Evolutionary conservation across 805 yeast genomes (phyloP).

Genomic region (Wickerhamiella azyma): DNA sequence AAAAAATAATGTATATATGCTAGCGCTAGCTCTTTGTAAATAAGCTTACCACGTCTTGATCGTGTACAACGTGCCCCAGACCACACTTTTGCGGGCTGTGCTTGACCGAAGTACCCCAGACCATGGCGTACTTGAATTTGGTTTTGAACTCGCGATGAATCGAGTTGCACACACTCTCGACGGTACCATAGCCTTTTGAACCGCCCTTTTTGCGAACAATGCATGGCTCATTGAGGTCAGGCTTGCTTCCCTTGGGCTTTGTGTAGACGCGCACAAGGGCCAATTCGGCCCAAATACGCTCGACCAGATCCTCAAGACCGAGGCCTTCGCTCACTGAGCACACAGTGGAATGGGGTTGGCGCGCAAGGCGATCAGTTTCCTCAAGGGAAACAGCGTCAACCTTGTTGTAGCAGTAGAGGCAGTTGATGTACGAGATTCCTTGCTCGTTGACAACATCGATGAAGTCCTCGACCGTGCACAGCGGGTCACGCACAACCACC

Average conservation of each 20-base stretch:
- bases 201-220: slow-evolving; percentile 68
- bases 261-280: slow-evolving; percentile 72
- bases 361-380: slow-evolving; percentile 83
- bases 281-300: slow-evolving; percentile 85
- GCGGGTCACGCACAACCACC: slow-evolving; percentile 76
- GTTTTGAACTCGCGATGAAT: slow-evolving; percentile 86
- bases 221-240: slow-evolving; percentile 78
- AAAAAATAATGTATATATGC: slow-evolving; percentile 7
- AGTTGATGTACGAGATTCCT: slow-evolving; percentile 78
- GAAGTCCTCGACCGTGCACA: slow-evolving; percentile 81
- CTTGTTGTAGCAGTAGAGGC: slow-evolving; percentile 89
- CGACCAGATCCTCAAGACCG: slow-evolving; percentile 77
- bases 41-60: slow-evolving; percentile 87
- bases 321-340: slow-evolving; percentile 83
- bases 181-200: slow-evolving; percentile 51
- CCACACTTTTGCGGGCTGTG: slow-evolving; percentile 98
- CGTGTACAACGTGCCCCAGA: slow-evolving; percentile 63
- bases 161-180: slow-evolving; percentile 68
- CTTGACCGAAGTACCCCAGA: slow-evolving; percentile 89
- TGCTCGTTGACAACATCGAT: slow-evolving; percentile 82
- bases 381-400: slow-evolving; percentile 90
- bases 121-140: slow-evolving; percentile 85
- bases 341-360: slow-evolving; percentile 85
- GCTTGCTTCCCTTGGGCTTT: slow-evolving; percentile 64
- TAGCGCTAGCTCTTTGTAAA: slow-evolving; percentile 49